Evolutionary conservation across 495 filamentous ascomycete genomes (phyloP).

Genomic region (Rusavskia elegans): DNA sequence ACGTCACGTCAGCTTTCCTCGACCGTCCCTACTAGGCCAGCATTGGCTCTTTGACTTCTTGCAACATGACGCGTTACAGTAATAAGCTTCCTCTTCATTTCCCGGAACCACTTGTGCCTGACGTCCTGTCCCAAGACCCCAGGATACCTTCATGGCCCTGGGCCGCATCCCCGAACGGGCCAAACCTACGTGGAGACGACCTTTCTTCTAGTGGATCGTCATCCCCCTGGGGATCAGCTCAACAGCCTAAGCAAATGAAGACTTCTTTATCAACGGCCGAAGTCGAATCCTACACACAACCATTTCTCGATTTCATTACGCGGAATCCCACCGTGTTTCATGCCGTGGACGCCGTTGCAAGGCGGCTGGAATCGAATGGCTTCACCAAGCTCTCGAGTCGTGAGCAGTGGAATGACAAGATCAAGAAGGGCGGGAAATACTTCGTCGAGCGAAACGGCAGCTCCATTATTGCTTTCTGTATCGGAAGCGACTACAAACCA

Average conservation of each 20-base stretch:
- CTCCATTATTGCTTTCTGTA: conserved; percentile 70
- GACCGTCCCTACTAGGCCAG: neutral
- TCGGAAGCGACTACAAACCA: conserved; percentile 66
- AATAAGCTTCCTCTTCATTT: neutral
- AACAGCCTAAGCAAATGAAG: neutral
- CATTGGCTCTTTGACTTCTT: no score
- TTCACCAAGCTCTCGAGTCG: conserved; percentile 69
- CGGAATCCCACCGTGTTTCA: conserved; percentile 89
- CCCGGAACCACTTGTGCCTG: no score
- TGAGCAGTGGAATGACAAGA: conserved; percentile 57
- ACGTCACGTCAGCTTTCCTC: neutral
- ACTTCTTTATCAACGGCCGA: neutral
- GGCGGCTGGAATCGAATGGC: conserved; percentile 50
- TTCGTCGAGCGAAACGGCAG: conserved; percentile 74
- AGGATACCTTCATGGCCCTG: neutral
- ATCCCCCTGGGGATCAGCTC: neutral
- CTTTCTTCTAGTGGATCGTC: no score
- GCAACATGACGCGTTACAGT: neutral
- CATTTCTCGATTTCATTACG: conserved; percentile 78
- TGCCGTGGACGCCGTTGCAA: conserved; percentile 57
- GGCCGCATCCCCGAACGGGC: neutral
- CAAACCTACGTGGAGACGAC: no score
- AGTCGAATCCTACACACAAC: conserved; percentile 52
- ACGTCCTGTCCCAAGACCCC: neutral
- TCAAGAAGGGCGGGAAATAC: conserved; percentile 75